These are phyloP conservation scores for Phyllosticta citriasiana DNA, from an alignment of 2,329 filamentous ascomycete genomes.

Conservation along the genomic window DNA sequence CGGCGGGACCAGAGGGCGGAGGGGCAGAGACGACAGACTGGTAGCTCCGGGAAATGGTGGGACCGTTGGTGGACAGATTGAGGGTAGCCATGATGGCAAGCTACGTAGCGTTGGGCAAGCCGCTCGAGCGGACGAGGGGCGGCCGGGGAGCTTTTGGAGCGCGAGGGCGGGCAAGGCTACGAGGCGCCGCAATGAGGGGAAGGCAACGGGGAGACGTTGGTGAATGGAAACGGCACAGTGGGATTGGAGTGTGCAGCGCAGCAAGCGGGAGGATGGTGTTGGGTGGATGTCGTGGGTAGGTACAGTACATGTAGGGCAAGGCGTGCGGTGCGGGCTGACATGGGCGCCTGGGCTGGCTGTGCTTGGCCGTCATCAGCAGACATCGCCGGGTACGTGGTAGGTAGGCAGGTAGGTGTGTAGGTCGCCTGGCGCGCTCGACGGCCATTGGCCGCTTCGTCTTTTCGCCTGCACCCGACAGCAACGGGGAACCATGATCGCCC, in stretches of 20 bases:
- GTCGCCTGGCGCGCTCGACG: background rate
- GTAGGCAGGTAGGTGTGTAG: no score
- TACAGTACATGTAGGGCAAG: background rate
- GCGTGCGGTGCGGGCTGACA: background rate
- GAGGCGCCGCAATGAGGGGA: background rate
- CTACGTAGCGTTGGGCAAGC: background rate
- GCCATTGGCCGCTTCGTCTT: background rate
- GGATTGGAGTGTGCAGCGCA: background rate
- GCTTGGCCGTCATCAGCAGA: background rate
- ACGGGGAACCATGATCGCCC: background rate
- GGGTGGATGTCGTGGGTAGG: background rate
- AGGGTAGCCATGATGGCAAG: conserved; percentile 61
- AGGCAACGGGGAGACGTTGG: background rate
- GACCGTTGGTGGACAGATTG: conserved; percentile 44
- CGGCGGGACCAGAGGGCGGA: conserved; percentile 44
- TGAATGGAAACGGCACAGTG: background rate
- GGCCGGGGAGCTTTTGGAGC: conserved; percentile 42
- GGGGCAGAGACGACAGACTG: conserved; percentile 55
- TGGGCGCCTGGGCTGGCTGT: background rate
- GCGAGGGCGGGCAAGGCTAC: background rate
- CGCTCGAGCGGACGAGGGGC: conserved; percentile 1
- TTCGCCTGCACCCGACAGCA: background rate
- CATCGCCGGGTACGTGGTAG: background rate
- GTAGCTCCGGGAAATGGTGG: conserved; percentile 48
- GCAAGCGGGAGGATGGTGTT: background rate